A percentile compares a stretch with the other conserved stretches of the same genome.
Evolutionary conservation across 176 grass and related monocot genomes (phyloP).

Genomic region (Pontederia paniculata): DNA sequence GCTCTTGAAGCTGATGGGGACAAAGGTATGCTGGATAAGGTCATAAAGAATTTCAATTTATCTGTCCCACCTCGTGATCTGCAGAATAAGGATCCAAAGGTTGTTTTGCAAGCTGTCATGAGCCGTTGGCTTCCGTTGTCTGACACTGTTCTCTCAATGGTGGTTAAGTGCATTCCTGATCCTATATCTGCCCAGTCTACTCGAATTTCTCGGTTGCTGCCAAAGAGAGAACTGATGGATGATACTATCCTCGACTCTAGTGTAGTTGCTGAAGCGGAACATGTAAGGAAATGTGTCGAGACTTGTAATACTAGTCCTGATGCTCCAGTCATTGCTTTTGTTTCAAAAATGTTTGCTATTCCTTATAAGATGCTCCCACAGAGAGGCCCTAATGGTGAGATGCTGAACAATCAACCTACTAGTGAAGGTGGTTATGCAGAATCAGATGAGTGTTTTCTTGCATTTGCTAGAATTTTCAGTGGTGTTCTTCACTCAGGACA

Average conservation of each 20-base stretch:
- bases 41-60: conserved; percentile 42
- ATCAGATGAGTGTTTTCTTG: conserved; percentile 76
- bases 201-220: conserved; percentile 47
- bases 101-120: conserved; percentile 56
- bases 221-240: conserved; percentile 38
- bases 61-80: conserved; percentile 41
- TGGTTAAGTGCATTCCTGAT: conserved; percentile 72
- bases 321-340: conserved; percentile 62
- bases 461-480: conserved; percentile 86
- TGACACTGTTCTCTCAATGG: conserved; percentile 67
- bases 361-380: conserved; percentile 50
- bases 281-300: conserved; percentile 59
- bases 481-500: conserved; percentile 54
- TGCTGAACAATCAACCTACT: conserved; percentile 27
- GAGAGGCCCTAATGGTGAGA: conserved; percentile 38
- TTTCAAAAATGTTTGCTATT: conserved; percentile 91
- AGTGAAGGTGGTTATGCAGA: conserved; percentile 16
- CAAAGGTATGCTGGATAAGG: conserved; percentile 24
- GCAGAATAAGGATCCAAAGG: conserved; percentile 59
- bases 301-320: conserved; percentile 33
- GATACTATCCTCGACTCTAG: conserved; percentile 16
- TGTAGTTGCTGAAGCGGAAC: conserved; percentile 42
- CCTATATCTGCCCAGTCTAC: conserved; percentile 41
- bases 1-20: conserved; percentile 35
- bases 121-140: conserved; percentile 67